These are phyloP conservation scores for Patellifolia procumbens DNA, from an alignment of 179 eudicot genomes.

Conservation along the genomic window DNA sequence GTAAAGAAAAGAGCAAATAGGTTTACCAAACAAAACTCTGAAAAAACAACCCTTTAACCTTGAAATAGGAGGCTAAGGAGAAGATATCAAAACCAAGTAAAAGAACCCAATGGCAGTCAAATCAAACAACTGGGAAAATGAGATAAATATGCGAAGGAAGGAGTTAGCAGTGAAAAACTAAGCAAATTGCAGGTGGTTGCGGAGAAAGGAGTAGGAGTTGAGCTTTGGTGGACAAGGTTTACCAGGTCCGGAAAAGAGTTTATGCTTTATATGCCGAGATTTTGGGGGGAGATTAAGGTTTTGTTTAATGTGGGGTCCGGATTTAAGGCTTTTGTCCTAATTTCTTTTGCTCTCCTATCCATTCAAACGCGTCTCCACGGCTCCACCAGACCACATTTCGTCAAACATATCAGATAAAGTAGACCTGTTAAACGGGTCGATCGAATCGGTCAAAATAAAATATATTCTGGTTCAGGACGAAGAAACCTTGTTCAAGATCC, in stretches of 20 bases:
- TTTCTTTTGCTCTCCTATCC: not conserved
- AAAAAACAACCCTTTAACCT: not conserved
- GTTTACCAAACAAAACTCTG: not conserved
- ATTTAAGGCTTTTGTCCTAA: not conserved
- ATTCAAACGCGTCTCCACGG: not conserved
- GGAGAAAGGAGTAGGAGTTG: not conserved
- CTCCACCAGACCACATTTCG: not conserved
- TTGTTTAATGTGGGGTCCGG: not conserved
- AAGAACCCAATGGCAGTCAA: not conserved
- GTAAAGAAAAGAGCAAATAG: slow-evolving; percentile 7
- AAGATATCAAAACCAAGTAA: not conserved
- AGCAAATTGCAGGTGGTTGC: not conserved
- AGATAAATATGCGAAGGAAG: not conserved
- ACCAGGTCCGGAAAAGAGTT: not conserved
- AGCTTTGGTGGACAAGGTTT: not conserved
- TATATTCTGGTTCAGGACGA: no score
- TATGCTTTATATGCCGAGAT: not conserved
- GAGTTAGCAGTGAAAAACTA: not conserved
- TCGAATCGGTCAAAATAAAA: no score
- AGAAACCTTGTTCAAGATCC: no score
- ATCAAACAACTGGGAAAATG: not conserved
- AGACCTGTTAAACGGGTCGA: no score
- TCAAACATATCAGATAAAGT: no score
- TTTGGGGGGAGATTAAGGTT: not conserved
- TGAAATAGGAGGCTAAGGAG: no score